Base-by-base conservation (phyloP, 2,329 filamentous ascomycete genomes). In the Xylogone sp. region DNA sequence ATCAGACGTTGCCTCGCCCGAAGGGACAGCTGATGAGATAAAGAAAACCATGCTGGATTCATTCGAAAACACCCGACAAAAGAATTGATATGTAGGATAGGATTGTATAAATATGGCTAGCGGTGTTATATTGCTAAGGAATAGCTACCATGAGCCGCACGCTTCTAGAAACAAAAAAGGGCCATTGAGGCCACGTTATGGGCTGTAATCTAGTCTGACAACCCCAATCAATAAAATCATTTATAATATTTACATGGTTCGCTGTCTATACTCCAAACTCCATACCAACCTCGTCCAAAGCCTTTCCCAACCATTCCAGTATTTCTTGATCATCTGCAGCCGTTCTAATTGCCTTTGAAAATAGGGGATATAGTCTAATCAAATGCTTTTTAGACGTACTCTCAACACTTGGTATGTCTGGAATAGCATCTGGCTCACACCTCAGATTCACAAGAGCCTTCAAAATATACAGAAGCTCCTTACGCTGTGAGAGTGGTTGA, bases 401-500 rank as follows among this genome's bases (percentile, higher is more conserved):
- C 44, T 77, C 74, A n/a, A 77, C 74, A 8, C 74, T 74, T 9
- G 73, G 67, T 21, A 73, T 71, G 45, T 75, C 71, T 1, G 86
- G 83, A 21, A 94, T 87, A 0, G 88, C 86, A 3, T 79, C 78
- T 1, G 83, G 80, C 58, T 91, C 86, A 50, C 86, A 88, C 50
- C 78, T 75, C 53, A 97, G 72, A 18, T 76, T 75, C 1, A 88
- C 80, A 29, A 96, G 73, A 44, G 81, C 75, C 46, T 74, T 71
- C 18, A 97, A 73, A 21, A 92, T 77, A 62, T 88, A 87, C 3
- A 88, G 66, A 10, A 99, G 72, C 65, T 96, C 94, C 55, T 81
- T 85, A 43, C 89, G 81, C 63, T 96, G 89, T 8, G 83, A 86
- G 4, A 90, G 75, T 0, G 93, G 93, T 66, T 94, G 89, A 3